Evolutionary conservation across 2,329 filamentous ascomycete genomes (phyloP).

Genomic region (Colletotrichum gigasporum): DNA sequence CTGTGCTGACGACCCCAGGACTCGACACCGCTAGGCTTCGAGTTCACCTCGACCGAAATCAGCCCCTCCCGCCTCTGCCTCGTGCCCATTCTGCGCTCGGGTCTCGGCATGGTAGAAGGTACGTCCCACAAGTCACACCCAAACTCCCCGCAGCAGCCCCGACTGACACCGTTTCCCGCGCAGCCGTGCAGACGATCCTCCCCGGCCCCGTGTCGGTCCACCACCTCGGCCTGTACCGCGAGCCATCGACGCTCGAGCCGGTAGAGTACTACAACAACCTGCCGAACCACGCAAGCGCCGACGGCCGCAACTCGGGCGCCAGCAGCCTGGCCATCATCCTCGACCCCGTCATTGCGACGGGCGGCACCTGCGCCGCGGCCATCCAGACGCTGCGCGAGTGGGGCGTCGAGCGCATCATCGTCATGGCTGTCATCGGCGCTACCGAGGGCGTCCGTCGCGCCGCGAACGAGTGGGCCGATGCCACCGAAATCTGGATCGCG

Average conservation of each 20-base stretch:
- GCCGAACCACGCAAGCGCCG: conserved; percentile 70
- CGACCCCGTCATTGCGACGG: conserved; percentile 94
- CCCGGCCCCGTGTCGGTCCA: conserved; percentile 84
- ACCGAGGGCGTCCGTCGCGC: conserved; percentile 75
- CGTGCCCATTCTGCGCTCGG: conserved; percentile 92
- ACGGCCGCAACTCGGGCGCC: conserved; percentile 46
- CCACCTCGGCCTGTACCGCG: conserved; percentile 94
- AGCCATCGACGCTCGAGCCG: conserved; percentile 84
- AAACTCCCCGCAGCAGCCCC: neutral
- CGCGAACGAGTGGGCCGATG: conserved; percentile 80
- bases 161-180: conserved; percentile 21
- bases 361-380: conserved; percentile 87
- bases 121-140: conserved; percentile 33
- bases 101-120: conserved; percentile 91
- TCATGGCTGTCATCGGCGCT: conserved; percentile 80
- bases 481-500: conserved; percentile 83
- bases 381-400: conserved; percentile 91
- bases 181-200: conserved; percentile 84
- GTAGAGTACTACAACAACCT: conserved; percentile 99
- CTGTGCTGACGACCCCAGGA: conserved; percentile 60
- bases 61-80: conserved; percentile 77
- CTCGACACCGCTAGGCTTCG: conserved; percentile 79
- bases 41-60: conserved; percentile 74
- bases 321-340: conserved; percentile 80
- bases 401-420: conserved; percentile 84